Conservation (phyloP, 1,284 basidiomycete genomes). For the Ganoderma leucocontextum region DNA sequence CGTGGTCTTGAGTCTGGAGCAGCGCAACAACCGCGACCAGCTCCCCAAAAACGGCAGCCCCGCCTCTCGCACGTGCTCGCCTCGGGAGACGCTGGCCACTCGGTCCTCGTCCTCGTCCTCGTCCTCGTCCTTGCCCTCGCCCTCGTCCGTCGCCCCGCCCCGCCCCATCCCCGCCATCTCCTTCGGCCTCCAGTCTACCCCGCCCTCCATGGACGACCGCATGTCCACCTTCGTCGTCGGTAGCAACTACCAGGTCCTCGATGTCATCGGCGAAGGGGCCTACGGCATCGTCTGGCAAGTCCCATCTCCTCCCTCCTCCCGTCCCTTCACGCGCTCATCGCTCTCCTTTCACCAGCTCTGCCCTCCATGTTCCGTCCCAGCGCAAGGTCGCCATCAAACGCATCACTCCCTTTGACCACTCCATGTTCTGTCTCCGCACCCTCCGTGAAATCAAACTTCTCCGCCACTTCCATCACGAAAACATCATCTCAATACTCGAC, state of each 20-base stretch:
- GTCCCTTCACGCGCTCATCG: slow-evolving; percentile 9
- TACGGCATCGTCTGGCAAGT: slow-evolving; percentile 77
- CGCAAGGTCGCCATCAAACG: slow-evolving; percentile 76
- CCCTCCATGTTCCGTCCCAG: slow-evolving; percentile 69
- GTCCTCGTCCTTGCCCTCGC: background rate
- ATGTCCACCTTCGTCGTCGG: slow-evolving; percentile 67
- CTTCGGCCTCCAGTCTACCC: background rate
- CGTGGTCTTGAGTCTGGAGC: background rate
- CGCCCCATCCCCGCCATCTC: background rate
- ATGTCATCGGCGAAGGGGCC: slow-evolving; percentile 88
- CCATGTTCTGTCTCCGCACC: slow-evolving; percentile 88
- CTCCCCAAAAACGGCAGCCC: background rate
- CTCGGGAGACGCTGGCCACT: no score
- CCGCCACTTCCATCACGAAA: slow-evolving; percentile 78
- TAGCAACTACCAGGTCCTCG: slow-evolving; percentile 72
- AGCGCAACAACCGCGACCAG: slow-evolving; percentile 6
- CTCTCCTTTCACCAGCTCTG: slow-evolving; percentile 58
- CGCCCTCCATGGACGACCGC: slow-evolving; percentile 54
- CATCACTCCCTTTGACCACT: slow-evolving; percentile 88
- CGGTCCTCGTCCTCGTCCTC: background rate
- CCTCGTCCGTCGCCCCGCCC: background rate
- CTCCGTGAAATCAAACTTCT: slow-evolving; percentile 91
- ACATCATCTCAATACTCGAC: slow-evolving; percentile 88
- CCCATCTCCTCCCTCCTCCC: slow-evolving; percentile 13
- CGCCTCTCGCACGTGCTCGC: background rate